Evolutionary conservation across 1,284 basidiomycete species (phyloP).

Genomic region (Apiotrichum veenhuisii): DNA sequence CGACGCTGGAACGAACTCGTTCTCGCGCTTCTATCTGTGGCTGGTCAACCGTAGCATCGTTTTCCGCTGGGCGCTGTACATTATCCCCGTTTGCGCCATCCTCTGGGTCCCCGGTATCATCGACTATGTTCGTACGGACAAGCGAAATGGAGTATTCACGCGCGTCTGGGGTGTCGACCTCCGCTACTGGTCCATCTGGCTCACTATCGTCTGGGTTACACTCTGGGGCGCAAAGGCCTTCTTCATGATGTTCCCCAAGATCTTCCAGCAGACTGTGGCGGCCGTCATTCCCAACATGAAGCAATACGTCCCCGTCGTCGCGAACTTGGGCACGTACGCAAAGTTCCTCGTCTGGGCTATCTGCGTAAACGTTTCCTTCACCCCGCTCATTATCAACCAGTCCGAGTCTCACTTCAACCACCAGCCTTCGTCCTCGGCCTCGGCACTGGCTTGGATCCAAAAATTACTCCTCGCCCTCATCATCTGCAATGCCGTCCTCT

Average conservation of each 20-base stretch:
- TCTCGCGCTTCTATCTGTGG: conserved; percentile 61
- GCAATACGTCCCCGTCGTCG: conserved; percentile 73
- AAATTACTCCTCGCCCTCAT: conserved; percentile 64
- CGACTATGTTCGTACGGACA: conserved; percentile 59
- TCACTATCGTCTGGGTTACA: conserved; percentile 72
- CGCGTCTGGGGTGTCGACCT: conserved; percentile 49
- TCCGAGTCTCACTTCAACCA: conserved; percentile 7
- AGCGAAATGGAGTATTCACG: conserved; percentile 43
- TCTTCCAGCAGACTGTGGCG: conserved; percentile 65
- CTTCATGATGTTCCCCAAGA: conserved; percentile 59
- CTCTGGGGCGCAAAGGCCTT: conserved; percentile 76
- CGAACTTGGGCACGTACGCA: conserved; percentile 58
- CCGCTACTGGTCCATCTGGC: conserved; percentile 85
- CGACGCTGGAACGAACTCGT: conserved; percentile 44
- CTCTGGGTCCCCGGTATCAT: conserved; percentile 73
- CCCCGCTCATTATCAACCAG: conserved; percentile 57
- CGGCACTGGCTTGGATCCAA: conserved; percentile 28
- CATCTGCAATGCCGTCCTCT: conserved; percentile 66
- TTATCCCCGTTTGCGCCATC: conserved; percentile 65
- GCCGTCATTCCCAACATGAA: conserved; percentile 65
- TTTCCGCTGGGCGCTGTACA: conserved; percentile 74
- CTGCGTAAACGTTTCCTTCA: conserved; percentile 64
- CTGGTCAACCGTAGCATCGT: conserved; percentile 72
- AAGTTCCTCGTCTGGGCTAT: conserved; percentile 72
- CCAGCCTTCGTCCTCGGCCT: conserved; percentile 27